These are phyloP conservation scores for Cladobotryum protrusum DNA, from an alignment of 2,329 filamentous ascomycete genomes.

Conservation along the genomic window DNA sequence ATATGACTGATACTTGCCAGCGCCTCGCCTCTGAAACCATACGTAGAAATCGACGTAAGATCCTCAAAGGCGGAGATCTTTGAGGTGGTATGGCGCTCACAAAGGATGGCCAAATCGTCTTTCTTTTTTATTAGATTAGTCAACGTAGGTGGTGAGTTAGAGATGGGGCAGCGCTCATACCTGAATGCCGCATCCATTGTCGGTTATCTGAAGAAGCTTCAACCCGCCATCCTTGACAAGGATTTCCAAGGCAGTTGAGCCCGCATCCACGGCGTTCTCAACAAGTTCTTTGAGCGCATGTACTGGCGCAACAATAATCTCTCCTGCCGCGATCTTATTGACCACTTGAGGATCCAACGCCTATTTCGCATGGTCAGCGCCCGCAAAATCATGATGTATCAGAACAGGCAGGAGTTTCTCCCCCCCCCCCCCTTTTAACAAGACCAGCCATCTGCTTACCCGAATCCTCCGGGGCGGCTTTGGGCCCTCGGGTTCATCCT, in stretches of 20 bases:
- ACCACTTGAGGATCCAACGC: constrained; percentile 87
- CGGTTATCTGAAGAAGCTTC: constrained; percentile 92
- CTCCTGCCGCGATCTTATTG: constrained; percentile 96
- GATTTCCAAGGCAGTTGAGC: constrained; percentile 83
- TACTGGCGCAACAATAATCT: constrained; percentile 96
- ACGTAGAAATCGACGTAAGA: constrained; percentile 80
- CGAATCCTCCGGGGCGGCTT: constrained; percentile 43
- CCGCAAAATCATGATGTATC: not conserved
- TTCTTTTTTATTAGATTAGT: constrained; percentile 47
- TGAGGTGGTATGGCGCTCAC: constrained; percentile 93
- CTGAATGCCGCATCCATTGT: constrained; percentile 94
- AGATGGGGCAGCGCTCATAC: constrained; percentile 41
- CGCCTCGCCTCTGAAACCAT: constrained; percentile 96
- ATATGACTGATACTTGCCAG: constrained; percentile 98
- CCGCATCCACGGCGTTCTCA: constrained; percentile 96
- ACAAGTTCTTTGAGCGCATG: constrained; percentile 95
- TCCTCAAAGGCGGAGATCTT: constrained; percentile 94
- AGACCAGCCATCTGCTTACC: constrained; percentile 26
- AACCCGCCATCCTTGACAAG: constrained; percentile 91
- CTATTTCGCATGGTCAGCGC: constrained; percentile 34
- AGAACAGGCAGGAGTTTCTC: no score
- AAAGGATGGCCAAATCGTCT: constrained; percentile 86
- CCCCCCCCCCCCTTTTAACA: not conserved
- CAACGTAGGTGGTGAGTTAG: not conserved
- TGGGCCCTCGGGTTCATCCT: constrained; percentile 29